Conservation (phyloP, 225 moss, liverwort and hornwort species). For the Physcomitrium patens region DNA sequence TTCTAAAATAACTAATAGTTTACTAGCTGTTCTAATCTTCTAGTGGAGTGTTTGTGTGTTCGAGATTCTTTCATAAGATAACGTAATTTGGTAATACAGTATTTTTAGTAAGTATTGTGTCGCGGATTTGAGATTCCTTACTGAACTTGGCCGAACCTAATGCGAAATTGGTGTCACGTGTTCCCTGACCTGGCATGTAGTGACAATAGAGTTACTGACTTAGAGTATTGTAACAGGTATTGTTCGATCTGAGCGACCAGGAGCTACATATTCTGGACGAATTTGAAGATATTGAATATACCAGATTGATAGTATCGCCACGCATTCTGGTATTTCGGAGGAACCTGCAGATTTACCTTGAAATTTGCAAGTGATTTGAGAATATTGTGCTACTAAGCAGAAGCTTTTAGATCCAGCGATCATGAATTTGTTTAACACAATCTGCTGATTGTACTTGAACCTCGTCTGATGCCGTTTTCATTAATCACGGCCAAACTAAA, state of each 20-base stretch:
- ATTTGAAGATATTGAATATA: conserved; percentile 84
- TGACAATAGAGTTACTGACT: conserved; percentile 15
- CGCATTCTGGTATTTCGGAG: conserved; percentile 49
- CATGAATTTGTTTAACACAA: neutral
- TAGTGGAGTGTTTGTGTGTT: conserved; percentile 16
- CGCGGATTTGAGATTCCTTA: conserved; percentile 13
- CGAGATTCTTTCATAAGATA: neutral
- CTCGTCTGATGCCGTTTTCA: conserved; percentile 17
- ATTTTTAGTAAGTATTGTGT: neutral
- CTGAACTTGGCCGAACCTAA: conserved; percentile 9
- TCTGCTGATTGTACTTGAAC: conserved; percentile 28
- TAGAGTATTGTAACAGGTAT: conserved; percentile 54
- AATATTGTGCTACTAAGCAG: neutral
- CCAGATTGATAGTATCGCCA: conserved; percentile 58
- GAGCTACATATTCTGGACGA: conserved; percentile 74
- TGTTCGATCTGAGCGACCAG: conserved; percentile 73
- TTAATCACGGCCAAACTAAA: conserved; percentile 4
- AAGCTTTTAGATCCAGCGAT: conserved; percentile 15
- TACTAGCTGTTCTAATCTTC: conserved; percentile 16
- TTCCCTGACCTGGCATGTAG: neutral
- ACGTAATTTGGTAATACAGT: neutral
- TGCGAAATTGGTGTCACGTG: conserved; percentile 4
- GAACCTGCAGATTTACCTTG: conserved; percentile 9
- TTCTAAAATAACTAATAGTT: neutral
- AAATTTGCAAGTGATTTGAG: conserved; percentile 8